Base-by-base conservation (phyloP, 192 early-diverging fungal genomes). In the Podila clonocystis region DNA sequence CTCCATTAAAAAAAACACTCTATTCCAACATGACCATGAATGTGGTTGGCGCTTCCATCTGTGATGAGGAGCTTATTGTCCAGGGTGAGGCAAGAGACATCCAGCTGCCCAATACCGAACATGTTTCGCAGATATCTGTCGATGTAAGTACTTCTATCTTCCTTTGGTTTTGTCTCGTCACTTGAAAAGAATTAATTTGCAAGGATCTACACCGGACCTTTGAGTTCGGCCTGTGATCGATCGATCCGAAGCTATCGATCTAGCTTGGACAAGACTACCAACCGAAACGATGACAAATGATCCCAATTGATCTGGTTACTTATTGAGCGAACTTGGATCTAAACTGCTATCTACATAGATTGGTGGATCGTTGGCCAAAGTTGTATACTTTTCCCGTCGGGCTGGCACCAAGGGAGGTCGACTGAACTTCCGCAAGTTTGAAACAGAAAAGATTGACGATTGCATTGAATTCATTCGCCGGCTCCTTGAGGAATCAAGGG, bases 401-500 rank as follows among this genome's bases (percentile, higher is more conserved):
- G 48, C 67, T 7, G 73, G 72, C n/a, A 84, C 87, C 34, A 89
- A 87, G 24, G 96, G 96, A 49, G 97, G 97, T 1, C 88, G 96
- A 13, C 82, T 99, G 58, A 95, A 97, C 82, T 99, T 99, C 82
- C 90, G 88, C 62, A 96, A 94, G 62, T 96, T 99, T 72, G 96
- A 99, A 73, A 99, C 97, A 0, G 94, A 95, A 78, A 89, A 93
- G 55, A 93, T 97, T 62, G 94, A 97, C 38, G 87, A 94, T 59
- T 97, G 96, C 82, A 89, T 98, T 24, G 91, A 89, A 36, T 97
- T 97, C 70, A 91, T 98, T 68, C 78, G 85, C 29, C 79, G 86
- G 9, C 83, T 97, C 24, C 75, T 97, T 67, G 75, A 84, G 33
- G 82, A 82, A 26, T 75, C 80, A 41, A 63, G 68, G 29, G 67